Base-by-base conservation (phyloP, 2,329 filamentous ascomycete species). In the Trichoderma semiorbis region DNA sequence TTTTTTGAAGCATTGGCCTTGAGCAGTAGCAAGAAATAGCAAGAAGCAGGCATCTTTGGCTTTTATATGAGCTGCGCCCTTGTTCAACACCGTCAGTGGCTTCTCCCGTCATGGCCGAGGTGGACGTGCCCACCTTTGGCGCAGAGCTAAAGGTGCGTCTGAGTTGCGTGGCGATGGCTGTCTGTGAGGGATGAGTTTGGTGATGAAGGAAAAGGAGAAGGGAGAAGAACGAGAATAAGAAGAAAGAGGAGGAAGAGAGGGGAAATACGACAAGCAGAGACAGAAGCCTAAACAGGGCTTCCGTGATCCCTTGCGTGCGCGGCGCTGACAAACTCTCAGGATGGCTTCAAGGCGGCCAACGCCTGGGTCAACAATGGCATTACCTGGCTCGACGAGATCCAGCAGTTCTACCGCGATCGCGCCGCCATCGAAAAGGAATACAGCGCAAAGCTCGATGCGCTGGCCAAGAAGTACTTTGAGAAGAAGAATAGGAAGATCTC, bases 361-460 rank as follows among this genome's bases (percentile, higher is more conserved):
- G 90, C 88, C 78, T 99, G 96, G 96, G 93, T 97, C 71, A 87
- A 90, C 74, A 91, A 93, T 81, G 94, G 95, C 75, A 97, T 99
- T 80, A 86, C 89, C 75, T 99, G 95, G 95, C 90, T 99, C 72
- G 95, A 98, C 78, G 96, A 99, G 78, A 93, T 99, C 74, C 94
- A 99, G 81, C 91, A 93, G 79, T 99, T 98, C 85, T 99, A 98
- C 85, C 93, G 96, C 75, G 96, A 99, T 83, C 90, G 97, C 72
- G 93, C 94, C 79, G 90, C 86, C 43, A 97, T 99, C 80, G 96
- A 99, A 84, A 98, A 97, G 84, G 97, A 99, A 81, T 98, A 99
- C 81, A 92, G 93, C 77, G 88, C 92, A 74, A 98, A 95, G 83
- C 90, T 99, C 75, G 92, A 89, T 76, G 90, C 90, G 3, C 85